Evolutionary conservation across 805 yeast species (phyloP).

Genomic region (Torulaspora indica): DNA sequence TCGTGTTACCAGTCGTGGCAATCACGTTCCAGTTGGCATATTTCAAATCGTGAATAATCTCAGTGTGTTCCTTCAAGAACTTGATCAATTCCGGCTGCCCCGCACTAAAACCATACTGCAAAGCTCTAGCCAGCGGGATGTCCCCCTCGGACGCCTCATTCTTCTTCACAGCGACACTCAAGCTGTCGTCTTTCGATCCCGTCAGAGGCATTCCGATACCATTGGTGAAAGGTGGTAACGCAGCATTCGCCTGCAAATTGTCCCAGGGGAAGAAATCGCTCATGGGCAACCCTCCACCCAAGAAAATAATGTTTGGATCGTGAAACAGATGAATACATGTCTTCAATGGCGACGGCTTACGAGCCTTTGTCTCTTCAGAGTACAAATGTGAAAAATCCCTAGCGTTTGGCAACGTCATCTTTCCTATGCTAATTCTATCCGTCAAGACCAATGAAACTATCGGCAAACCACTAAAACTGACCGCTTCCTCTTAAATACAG

Average conservation of each 20-base stretch:
- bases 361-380: conserved; percentile 71
- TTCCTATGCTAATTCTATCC: neutral
- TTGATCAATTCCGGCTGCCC: conserved; percentile 70
- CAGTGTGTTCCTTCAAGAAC: conserved; percentile 74
- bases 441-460: neutral
- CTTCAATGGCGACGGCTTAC: conserved; percentile 78
- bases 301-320: conserved; percentile 73
- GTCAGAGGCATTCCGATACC: conserved; percentile 67
- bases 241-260: conserved; percentile 61
- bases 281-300: conserved; percentile 95
- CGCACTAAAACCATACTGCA: conserved; percentile 85
- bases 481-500: neutral
- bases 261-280: conserved; percentile 92
- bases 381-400: conserved; percentile 71
- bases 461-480: neutral
- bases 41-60: conserved; percentile 41
- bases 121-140: conserved; percentile 73
- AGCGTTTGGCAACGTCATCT: conserved; percentile 41
- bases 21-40: conserved; percentile 70
- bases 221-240: conserved; percentile 70
- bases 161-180: conserved; percentile 23
- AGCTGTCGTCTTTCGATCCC: conserved; percentile 30
- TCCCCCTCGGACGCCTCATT: conserved; percentile 47
- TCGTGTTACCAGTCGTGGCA: conserved; percentile 81
- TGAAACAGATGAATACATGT: conserved; percentile 72